phyloP scores from a whole-genome alignment of 805 yeast species.

The Blastobotrys chiropterorum region DNA sequence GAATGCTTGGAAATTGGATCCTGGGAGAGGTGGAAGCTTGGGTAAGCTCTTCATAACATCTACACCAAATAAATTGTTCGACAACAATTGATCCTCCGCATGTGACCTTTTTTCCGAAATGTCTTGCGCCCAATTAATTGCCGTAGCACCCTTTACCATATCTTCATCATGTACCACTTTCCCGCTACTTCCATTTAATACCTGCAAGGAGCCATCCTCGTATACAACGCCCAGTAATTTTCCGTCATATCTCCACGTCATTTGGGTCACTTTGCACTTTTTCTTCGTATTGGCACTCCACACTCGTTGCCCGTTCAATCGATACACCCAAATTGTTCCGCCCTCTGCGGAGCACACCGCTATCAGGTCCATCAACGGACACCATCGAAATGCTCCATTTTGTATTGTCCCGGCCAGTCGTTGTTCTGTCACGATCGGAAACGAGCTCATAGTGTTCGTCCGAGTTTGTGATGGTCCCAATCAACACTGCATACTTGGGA shows the following conservation, averaged over 20 bases:
- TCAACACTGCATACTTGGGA: no score
- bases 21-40: conserved; percentile 13
- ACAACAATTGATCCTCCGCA: conserved; percentile 13
- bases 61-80: conserved; percentile 25
- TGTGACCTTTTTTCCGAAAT: not conserved
- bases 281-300: conserved; percentile 40
- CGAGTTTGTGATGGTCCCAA: no score
- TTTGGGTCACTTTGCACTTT: conserved; percentile 7
- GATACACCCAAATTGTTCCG: conserved; percentile 48
- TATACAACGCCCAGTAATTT: conserved; percentile 41
- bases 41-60: conserved; percentile 26
- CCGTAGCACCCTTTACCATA: not conserved
- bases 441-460: not conserved
- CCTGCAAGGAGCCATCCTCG: conserved; percentile 36
- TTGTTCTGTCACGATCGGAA: conserved; percentile 11
- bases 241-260: conserved; percentile 37
- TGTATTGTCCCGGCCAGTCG: conserved; percentile 15
- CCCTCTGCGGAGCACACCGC: conserved; percentile 38
- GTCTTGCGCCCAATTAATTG: not conserved
- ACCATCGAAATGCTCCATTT: conserved; percentile 30
- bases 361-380: conserved; percentile 50
- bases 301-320: conserved; percentile 48
- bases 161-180: conserved; percentile 28
- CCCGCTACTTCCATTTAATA: conserved; percentile 45
- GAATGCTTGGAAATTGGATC: conserved; percentile 9